These are phyloP conservation scores for Anthostomella pinea DNA, from an alignment of 2,329 filamentous ascomycete species.

Conservation along the genomic window DNA sequence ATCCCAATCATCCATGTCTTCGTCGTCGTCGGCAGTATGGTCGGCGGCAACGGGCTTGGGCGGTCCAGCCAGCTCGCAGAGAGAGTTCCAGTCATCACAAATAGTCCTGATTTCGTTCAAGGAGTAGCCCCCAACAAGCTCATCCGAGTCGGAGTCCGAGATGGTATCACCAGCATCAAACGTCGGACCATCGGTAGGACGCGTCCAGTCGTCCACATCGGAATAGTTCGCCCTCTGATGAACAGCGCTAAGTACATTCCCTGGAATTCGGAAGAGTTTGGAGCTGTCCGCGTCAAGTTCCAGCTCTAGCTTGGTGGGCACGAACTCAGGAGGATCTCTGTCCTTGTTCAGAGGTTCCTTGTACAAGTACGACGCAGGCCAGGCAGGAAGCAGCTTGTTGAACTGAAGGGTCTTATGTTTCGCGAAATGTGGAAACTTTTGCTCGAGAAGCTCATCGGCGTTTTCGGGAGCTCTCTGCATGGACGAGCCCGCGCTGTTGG, in stretches of 20 bases:
- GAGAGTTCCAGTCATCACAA: slow-evolving; percentile 80
- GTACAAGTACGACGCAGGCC: slow-evolving; percentile 72
- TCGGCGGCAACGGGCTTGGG: slow-evolving; percentile 15
- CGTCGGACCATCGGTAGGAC: slow-evolving; percentile 42
- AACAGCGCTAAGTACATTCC: slow-evolving; percentile 51
- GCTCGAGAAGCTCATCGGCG: slow-evolving; percentile 71
- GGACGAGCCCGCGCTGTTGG: slow-evolving; percentile 55
- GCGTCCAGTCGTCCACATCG: slow-evolving; percentile 46
- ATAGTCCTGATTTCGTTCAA: slow-evolving; percentile 80
- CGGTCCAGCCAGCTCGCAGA: slow-evolving; percentile 42
- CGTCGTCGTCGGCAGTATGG: slow-evolving; percentile 38
- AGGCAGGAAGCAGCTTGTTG: slow-evolving; percentile 78
- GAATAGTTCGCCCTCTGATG: slow-evolving; percentile 49
- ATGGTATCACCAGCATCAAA: slow-evolving; percentile 39
- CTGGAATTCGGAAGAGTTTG: slow-evolving; percentile 75
- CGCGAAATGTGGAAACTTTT: slow-evolving; percentile 79
- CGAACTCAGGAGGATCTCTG: slow-evolving; percentile 66
- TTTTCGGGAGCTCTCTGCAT: slow-evolving; percentile 70
- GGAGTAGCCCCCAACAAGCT: slow-evolving; percentile 69
- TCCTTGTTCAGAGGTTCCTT: slow-evolving; percentile 72
- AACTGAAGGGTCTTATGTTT: slow-evolving; percentile 73
- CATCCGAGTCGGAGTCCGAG: slow-evolving; percentile 48
- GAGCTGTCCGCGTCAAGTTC: slow-evolving; percentile 86
- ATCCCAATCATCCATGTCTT: slow-evolving; percentile 63
- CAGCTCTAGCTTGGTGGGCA: slow-evolving; percentile 83